Conservation (phyloP, 305 asterid species). For the Fraxinus albicans region DNA sequence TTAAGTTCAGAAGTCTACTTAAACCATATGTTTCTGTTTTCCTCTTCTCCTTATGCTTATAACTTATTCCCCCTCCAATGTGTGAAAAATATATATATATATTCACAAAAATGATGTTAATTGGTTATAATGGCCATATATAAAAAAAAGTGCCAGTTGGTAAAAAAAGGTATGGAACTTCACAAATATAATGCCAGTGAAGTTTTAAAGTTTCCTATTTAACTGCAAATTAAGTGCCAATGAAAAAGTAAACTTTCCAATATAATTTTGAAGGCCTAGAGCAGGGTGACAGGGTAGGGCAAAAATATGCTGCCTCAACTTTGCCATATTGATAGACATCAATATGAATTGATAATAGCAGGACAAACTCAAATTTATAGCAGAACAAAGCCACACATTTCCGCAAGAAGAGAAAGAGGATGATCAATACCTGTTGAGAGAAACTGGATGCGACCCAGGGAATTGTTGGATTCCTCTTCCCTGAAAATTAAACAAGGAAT, state of each 20-base stretch:
- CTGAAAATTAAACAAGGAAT: slow-evolving; percentile 43
- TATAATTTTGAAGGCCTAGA: not conserved
- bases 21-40: not conserved
- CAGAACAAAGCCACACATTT: slow-evolving; percentile 5
- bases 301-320: not conserved
- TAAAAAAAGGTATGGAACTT: not conserved
- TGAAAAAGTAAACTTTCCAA: not conserved
- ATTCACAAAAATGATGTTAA: not conserved
- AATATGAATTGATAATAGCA: not conserved
- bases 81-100: not conserved
- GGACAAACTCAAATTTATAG: slow-evolving; percentile 4
- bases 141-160: not conserved
- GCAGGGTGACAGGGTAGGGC: not conserved
- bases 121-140: not conserved
- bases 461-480: slow-evolving; percentile 65
- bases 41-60: not conserved
- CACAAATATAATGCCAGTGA: not conserved
- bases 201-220: not conserved
- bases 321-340: not conserved
- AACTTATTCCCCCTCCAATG: not conserved
- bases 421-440: slow-evolving; percentile 75
- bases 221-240: not conserved
- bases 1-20: not conserved
- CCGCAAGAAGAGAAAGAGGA: slow-evolving; percentile 14
- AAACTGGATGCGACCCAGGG: slow-evolving; percentile 99